These are phyloP conservation scores for Pleurostoma richardsiae DNA, from an alignment of 2,329 filamentous ascomycete genomes.

Conservation along the genomic window DNA sequence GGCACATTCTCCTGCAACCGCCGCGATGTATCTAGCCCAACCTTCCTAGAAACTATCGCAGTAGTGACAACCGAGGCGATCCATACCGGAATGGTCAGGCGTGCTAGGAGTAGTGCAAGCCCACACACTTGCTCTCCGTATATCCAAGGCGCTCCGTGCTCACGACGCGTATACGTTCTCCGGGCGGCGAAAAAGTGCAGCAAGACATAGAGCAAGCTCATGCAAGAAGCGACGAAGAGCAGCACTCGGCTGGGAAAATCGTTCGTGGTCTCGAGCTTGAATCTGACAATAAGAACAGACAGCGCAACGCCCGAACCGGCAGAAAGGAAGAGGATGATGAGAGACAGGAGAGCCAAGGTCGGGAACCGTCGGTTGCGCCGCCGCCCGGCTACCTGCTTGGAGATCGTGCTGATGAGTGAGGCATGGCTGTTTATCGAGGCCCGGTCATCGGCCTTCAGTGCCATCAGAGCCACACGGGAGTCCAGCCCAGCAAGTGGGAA, in stretches of 20 bases:
- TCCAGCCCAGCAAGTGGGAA: too few species aligned
- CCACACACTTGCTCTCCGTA: constrained; percentile 5
- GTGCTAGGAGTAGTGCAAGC: constrained; percentile 4
- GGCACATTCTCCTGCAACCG: constrained; percentile 4
- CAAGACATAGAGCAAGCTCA: constrained; percentile 6
- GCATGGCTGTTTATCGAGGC: too few species aligned
- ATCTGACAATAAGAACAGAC: background rate
- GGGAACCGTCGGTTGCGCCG: background rate
- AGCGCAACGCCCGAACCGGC: background rate
- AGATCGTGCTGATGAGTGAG: too few species aligned
- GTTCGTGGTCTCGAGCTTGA: background rate
- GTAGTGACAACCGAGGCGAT: constrained; percentile 5
- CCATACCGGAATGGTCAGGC: constrained; percentile 4
- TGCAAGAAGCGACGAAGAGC: constrained; percentile 4
- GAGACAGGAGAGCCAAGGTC: background rate
- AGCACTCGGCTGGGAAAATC: constrained; percentile 1
- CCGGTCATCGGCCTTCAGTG: too few species aligned
- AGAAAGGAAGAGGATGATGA: background rate
- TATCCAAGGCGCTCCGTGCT: constrained; percentile 1
- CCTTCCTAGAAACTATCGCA: constrained; percentile 2
- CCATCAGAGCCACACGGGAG: too few species aligned
- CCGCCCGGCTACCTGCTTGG: too few species aligned
- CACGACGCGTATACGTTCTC: constrained; percentile 3
- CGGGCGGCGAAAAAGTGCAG: constrained; percentile 5
- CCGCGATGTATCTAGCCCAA: background rate